Conservation (phyloP, 2,329 filamentous ascomycete species). For the Sporothrix inflata region DNA sequence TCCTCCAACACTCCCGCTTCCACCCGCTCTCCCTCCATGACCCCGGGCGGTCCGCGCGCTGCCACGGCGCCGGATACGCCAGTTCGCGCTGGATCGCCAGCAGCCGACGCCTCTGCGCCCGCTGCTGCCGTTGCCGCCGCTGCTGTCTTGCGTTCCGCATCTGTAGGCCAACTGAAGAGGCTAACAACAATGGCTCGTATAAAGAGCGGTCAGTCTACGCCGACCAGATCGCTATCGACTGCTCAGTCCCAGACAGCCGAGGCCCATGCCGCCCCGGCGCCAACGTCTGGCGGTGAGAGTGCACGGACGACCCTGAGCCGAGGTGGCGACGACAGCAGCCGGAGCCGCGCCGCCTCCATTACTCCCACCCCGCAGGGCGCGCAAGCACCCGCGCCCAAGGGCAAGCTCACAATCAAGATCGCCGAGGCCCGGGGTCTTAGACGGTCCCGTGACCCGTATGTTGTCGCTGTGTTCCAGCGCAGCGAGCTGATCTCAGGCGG, state of each 20-base stretch:
- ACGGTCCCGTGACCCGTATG: constrained; percentile 86
- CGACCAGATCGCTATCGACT: constrained; percentile 80
- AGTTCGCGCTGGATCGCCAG: constrained; percentile 39
- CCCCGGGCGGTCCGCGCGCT: constrained; percentile 9
- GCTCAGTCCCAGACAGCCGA: constrained; percentile 53
- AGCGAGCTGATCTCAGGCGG: constrained; percentile 94
- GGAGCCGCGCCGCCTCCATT: constrained; percentile 55
- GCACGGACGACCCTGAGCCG: constrained; percentile 40
- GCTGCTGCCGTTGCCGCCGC: constrained; percentile 30
- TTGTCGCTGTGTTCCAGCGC: constrained; percentile 94
- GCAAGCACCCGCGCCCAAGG: constrained; percentile 73
- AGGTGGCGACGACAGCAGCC: constrained; percentile 40
- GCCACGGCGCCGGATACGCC: constrained; percentile 30
- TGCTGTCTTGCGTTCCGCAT: constrained; percentile 57
- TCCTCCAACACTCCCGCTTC: constrained; percentile 27
- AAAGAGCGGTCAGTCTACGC: constrained; percentile 93
- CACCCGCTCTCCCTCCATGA: constrained; percentile 17
- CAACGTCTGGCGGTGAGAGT: constrained; percentile 30
- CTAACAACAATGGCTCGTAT: constrained; percentile 80
- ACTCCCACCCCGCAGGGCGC: constrained; percentile 58
- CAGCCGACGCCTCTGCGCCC: constrained; percentile 10
- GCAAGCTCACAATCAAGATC: constrained; percentile 88
- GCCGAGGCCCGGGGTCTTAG: constrained; percentile 80
- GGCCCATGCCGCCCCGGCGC: background rate
- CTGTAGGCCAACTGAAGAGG: constrained; percentile 73